These are phyloP conservation scores for Botrytis byssoidea DNA, from an alignment of 2,329 filamentous ascomycete genomes.

Conservation along the genomic window DNA sequence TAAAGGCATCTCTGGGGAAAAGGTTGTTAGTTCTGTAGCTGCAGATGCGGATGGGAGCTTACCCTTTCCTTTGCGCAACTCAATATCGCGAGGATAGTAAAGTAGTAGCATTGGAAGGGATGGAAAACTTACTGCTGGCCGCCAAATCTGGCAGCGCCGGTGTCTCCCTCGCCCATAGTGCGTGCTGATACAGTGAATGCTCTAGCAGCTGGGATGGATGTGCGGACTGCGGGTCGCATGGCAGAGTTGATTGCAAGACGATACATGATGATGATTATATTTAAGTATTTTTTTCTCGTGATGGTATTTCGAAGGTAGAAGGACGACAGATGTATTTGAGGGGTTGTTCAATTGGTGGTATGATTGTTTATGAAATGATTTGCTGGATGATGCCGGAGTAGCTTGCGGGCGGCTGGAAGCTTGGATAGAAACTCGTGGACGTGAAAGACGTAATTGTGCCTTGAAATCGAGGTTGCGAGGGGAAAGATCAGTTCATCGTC, in stretches of 20 bases:
- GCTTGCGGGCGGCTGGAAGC: constrained; percentile 7
- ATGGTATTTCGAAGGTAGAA: not conserved
- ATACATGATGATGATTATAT: constrained; percentile 55
- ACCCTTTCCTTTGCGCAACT: constrained; percentile 8
- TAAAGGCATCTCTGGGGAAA: constrained; percentile 76
- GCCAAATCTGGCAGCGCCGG: constrained; percentile 33
- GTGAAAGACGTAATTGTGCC: constrained; percentile 2
- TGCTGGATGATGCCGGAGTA: constrained; percentile 1
- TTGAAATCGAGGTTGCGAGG: not conserved
- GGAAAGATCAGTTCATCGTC: not conserved
- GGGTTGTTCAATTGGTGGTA: constrained; percentile 30
- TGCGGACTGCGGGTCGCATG: constrained; percentile 46
- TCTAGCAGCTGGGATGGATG: constrained; percentile 49
- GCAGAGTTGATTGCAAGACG: constrained; percentile 57
- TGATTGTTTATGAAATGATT: constrained; percentile 31
- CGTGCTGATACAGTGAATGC: constrained; percentile 43
- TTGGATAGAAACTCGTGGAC: constrained; percentile 9
- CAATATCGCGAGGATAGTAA: constrained; percentile 10
- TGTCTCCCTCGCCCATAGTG: constrained; percentile 66
- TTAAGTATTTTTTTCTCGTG: constrained; percentile 1
- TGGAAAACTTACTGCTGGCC: constrained; percentile 30
- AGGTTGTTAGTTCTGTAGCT: constrained; percentile 25
- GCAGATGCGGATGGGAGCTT: not conserved
- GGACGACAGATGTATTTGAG: constrained; percentile 25
- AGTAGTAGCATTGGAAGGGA: not conserved